Base-by-base conservation (phyloP, 805 yeast genomes). In the Saccharomycopsis selenospora region DNA sequence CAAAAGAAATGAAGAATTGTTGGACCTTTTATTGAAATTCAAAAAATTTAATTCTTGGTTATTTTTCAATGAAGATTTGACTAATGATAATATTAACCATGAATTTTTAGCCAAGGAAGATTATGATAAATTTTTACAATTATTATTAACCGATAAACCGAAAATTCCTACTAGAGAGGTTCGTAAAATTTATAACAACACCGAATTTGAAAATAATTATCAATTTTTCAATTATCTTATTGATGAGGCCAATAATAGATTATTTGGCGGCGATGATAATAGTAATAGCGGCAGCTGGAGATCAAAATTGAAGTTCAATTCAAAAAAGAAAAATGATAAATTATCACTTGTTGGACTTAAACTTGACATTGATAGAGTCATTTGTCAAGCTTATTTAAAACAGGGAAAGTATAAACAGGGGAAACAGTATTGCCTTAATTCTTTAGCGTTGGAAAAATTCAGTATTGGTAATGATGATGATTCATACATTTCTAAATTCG, bases 71-170 rank as follows among this genome's bases (percentile, higher is more conserved):
- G 53, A 57, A 5, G 61, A n/a, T 61, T 65, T 57, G 60, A 55
- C 18, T 57, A 61, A 49, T 23, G 61, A 58, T 17, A 64, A 67
- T 1, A 60, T 69, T 3, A 71, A 70, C 7, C 68, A 75, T 13
- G 68, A 69, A 43, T 66, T 66, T 22, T 70, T 68, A 3, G 71
- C 70, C 26, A 68, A 79, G 61, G 55, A 62, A 7, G 67, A 69
- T 42, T 43, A 25, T 28, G 27, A 46, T 27, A 28, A 17, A 10
- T 17, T 45, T 6, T 17, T 41, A 20, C 17, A 4, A 20, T 10
- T 50, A 20, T 46, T 52, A 27, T 50, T 47, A 22, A 28, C 40
- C 24, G 42, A 30, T 1, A 47, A 49, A 14, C 55, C 55, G 3
- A 46, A 27, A n/a, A 49, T 52, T 22, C 53, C 55, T 13, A 26